Evolutionary conservation across 2,329 filamentous ascomycete genomes (phyloP), one percentile per base, ranked within the genome.

Genomic region (Phoma sp.): DNA sequence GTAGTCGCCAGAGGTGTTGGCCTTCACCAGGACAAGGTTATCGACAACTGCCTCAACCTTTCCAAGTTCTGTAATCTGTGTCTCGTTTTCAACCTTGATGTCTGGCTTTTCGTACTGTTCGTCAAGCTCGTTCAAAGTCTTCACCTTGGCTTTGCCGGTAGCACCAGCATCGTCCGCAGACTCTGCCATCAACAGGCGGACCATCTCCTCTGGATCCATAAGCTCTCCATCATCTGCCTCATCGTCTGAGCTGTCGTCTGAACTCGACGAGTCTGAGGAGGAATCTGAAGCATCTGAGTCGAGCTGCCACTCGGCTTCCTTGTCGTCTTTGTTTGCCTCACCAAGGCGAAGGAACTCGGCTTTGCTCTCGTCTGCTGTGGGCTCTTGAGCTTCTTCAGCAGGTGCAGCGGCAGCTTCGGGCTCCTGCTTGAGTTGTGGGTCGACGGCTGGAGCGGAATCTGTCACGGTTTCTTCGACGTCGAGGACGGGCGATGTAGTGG

Each of bases 111-210:
- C 70, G 23, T 77, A 73, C 29, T 76, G 60, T 36, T 77, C 74
- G 20, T 80, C 78, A n/a, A 75, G 66, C 73, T 99, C 95, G 73
- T 98, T 96, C 71, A 91, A 88, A 1, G 92, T 96, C 53, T 89
- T 86, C 37, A 96, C 76, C 37, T 84, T 83, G 45, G 76, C 74
- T 42, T 81, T 83, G 20, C 79, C 79, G 14, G 85, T 83, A 11
- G 83, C 85, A 62, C 92, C 92, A 47, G 93, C 90, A 49, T 95
- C 92, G 1, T 90, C 92, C 2, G 87, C 90, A 26, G 83, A 87
- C 60, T 93, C 92, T 36, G 85, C 89, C 91, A 98, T 96, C 18
- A 98, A 80, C 42, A 96, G 86, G 28, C 88, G 87, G 1, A 91
- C 92, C 52, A 91, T 89, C 71, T 96, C 92, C 66, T 93, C 91